Percentiles rank a stretch among this genome's conserved stretches.
phyloP scores from a whole-genome alignment of 164 flowering plant genomes.

The Liriodendron chinense region DNA sequence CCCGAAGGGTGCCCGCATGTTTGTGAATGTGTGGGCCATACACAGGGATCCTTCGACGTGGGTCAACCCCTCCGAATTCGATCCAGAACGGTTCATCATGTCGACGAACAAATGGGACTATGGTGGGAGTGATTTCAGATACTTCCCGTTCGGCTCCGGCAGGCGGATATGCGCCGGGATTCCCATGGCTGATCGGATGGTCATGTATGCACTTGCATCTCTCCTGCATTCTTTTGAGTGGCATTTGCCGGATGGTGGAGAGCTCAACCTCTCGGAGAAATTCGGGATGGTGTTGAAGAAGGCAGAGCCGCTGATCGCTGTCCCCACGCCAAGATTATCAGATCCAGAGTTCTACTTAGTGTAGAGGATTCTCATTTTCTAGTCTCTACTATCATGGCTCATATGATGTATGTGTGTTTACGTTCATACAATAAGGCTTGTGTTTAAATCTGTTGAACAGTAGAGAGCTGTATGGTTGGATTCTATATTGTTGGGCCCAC shows the following conservation, averaged over 20 bases:
- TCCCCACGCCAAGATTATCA: slow-evolving; percentile 55
- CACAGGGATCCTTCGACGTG: slow-evolving; percentile 54
- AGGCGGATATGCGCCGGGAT: slow-evolving; percentile 72
- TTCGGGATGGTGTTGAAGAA: slow-evolving; percentile 67
- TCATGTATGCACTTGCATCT: slow-evolving; percentile 44
- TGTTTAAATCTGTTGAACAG: no score
- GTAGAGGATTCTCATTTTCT: background rate
- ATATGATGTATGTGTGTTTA: no score
- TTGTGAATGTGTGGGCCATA: slow-evolving; percentile 68
- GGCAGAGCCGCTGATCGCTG: slow-evolving; percentile 40
- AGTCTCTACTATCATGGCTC: no score
- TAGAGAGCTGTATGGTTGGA: no score
- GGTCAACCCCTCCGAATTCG: slow-evolving; percentile 7
- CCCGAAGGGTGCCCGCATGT: slow-evolving; percentile 51
- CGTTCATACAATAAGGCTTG: no score
- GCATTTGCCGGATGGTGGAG: slow-evolving; percentile 40
- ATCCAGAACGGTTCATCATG: slow-evolving; percentile 38
- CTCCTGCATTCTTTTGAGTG: slow-evolving; percentile 69
- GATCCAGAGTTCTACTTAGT: slow-evolving; percentile 22
- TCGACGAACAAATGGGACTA: slow-evolving; percentile 29
- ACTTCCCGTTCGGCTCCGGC: slow-evolving; percentile 77
- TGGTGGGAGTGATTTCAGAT: slow-evolving; percentile 52
- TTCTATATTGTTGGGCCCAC: no score
- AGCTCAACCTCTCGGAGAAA: slow-evolving; percentile 46
- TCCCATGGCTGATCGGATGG: slow-evolving; percentile 63